Evolutionary conservation across 768 basidiomycete genomes (phyloP).

Genomic region (Auricularia auricula-judae): DNA sequence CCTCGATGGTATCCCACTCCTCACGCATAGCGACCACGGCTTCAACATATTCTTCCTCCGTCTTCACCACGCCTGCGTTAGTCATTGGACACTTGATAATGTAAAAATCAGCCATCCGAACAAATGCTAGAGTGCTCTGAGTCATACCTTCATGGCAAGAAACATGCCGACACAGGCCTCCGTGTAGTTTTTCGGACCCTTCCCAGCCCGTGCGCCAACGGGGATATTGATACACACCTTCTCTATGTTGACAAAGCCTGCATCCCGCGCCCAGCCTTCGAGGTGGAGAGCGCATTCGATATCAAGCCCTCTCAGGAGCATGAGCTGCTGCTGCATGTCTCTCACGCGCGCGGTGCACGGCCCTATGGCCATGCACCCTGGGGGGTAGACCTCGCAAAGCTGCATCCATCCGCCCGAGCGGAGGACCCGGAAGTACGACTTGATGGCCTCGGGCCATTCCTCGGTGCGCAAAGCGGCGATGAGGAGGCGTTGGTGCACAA

Average conservation of each 20-base stretch:
- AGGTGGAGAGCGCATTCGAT: background rate
- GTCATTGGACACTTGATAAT: background rate
- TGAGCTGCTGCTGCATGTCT: background rate
- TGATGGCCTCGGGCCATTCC: background rate
- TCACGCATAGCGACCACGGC: background rate
- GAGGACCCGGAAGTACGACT: background rate
- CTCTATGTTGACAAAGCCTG: background rate
- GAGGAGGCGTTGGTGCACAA: background rate
- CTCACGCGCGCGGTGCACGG: background rate
- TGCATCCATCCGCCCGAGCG: background rate
- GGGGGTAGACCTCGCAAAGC: background rate
- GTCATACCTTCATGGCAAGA: background rate
- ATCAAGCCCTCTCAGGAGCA: background rate
- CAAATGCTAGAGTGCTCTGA: background rate
- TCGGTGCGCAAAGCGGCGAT: background rate
- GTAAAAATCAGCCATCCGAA: too few species aligned
- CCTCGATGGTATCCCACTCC: background rate
- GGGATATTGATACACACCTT: background rate
- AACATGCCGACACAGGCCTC: background rate
- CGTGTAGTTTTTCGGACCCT: background rate
- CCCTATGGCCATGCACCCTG: background rate
- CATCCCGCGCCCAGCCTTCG: background rate
- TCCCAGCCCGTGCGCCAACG: background rate
- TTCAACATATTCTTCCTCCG: background rate
- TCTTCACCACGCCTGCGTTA: background rate